These are phyloP conservation scores for Coemansia sp. DNA, from an alignment of 192 early-diverging fungal genomes.

Conservation along the genomic window DNA sequence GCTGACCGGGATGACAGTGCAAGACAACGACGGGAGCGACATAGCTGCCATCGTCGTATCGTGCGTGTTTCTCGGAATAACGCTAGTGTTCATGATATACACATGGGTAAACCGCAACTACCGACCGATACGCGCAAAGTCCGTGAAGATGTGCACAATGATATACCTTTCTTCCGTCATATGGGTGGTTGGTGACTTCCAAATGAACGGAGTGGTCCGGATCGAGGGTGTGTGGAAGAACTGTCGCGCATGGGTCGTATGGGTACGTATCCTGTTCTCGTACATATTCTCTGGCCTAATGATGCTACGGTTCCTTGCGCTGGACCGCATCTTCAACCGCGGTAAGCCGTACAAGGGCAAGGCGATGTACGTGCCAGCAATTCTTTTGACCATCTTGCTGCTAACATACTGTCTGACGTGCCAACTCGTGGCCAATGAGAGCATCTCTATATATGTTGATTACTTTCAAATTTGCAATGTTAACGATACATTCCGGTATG, in stretches of 20 bases:
- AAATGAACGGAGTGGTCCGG: slow-evolving; percentile 21
- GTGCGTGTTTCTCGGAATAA: slow-evolving; percentile 6
- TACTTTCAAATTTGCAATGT: slow-evolving; percentile 20
- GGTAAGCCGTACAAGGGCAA: slow-evolving; percentile 29
- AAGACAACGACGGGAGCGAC: slow-evolving; percentile 20
- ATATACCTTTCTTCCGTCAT: slow-evolving; percentile 14
- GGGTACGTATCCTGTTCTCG: slow-evolving; percentile 26
- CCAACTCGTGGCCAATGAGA: slow-evolving; percentile 13
- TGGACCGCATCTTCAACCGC: slow-evolving; percentile 33
- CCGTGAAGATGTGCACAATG: slow-evolving; percentile 23
- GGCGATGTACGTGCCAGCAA: slow-evolving; percentile 17
- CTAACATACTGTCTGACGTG: slow-evolving; percentile 22
- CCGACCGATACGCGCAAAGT: slow-evolving; percentile 31
- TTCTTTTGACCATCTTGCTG: slow-evolving; percentile 5
- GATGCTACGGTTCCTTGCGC: slow-evolving; percentile 23
- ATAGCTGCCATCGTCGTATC: slow-evolving; percentile 6
- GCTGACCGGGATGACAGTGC: slow-evolving; percentile 7
- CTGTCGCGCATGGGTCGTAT: slow-evolving; percentile 32
- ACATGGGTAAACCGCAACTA: slow-evolving; percentile 26
- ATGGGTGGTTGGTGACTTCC: slow-evolving; percentile 24
- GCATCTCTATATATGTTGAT: slow-evolving; percentile 11
- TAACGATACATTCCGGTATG: slow-evolving; percentile 18
- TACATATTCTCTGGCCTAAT: slow-evolving; percentile 20
- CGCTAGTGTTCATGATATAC: slow-evolving; percentile 17
- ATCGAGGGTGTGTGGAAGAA: slow-evolving; percentile 18